phyloP scores from a whole-genome alignment of 495 filamentous ascomycete genomes.

The Penicillium dipodomyicola region DNA sequence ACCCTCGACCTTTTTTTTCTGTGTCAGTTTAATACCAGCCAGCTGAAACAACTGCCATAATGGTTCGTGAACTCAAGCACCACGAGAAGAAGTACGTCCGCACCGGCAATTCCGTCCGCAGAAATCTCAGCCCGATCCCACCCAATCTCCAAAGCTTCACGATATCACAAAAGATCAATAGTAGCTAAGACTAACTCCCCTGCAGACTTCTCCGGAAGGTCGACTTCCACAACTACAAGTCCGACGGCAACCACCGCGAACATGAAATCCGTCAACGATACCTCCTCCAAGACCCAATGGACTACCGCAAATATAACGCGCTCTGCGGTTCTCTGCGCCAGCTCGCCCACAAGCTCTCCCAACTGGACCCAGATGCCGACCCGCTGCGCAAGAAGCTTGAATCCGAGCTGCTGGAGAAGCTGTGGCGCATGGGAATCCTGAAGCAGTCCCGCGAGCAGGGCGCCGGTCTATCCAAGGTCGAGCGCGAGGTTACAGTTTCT shows the following conservation, averaged over 20 bases:
- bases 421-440: constrained; percentile 86
- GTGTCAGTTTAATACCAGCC: not conserved
- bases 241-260: constrained; percentile 80
- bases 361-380: constrained; percentile 72
- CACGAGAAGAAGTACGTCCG: constrained; percentile 70
- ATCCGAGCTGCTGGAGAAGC: constrained; percentile 77
- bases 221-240: constrained; percentile 91
- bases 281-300: constrained; percentile 78
- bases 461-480: constrained; percentile 69
- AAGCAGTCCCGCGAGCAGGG: constrained; percentile 58
- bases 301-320: constrained; percentile 86
- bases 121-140: constrained; percentile 2
- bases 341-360: constrained; percentile 79
- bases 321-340: constrained; percentile 82
- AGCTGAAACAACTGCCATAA: constrained; percentile 38
- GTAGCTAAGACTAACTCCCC: constrained; percentile 10
- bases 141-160: not conserved
- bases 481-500: constrained; percentile 80
- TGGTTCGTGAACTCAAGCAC: constrained; percentile 90
- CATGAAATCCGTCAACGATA: constrained; percentile 79
- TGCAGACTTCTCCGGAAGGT: constrained; percentile 78
- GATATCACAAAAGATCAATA: not conserved
- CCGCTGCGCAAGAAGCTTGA: constrained; percentile 78
- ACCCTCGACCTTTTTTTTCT: not conserved
- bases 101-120: not conserved